phyloP scores from a whole-genome alignment of 495 filamentous ascomycete genomes.

The Bombardia bombarda region DNA sequence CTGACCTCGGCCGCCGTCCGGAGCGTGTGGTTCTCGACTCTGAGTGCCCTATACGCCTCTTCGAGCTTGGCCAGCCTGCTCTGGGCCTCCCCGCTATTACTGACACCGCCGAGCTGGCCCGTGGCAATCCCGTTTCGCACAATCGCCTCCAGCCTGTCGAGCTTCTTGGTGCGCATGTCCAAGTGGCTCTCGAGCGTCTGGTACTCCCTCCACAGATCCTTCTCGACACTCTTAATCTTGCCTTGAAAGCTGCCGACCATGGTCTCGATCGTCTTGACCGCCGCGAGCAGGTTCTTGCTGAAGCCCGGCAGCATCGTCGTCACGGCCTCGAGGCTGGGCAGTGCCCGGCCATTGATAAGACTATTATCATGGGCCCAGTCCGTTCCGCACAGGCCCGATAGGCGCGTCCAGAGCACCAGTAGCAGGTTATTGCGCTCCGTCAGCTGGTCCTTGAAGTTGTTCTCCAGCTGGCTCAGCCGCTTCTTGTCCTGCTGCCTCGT shows the following conservation, averaged over 20 bases:
- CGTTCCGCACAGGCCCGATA: constrained; percentile 75
- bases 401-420: constrained; percentile 75
- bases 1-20: constrained; percentile 45
- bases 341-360: constrained; percentile 73
- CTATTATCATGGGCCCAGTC: constrained; percentile 91
- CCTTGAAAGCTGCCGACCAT: constrained; percentile 74
- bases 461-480: constrained; percentile 64
- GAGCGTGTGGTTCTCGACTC: constrained; percentile 72
- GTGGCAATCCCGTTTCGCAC: constrained; percentile 47
- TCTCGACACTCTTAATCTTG: constrained; percentile 75
- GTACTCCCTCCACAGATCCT: constrained; percentile 84
- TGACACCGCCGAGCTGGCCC: constrained; percentile 27
- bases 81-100: constrained; percentile 27
- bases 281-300: constrained; percentile 76
- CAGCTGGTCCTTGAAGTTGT: constrained; percentile 75
- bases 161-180: constrained; percentile 67
- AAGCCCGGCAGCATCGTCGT: constrained; percentile 75
- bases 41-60: constrained; percentile 72
- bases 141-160: constrained; percentile 79
- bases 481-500: constrained; percentile 64
- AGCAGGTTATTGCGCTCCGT: constrained; percentile 83
- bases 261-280: constrained; percentile 79
- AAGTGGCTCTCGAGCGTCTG: constrained; percentile 76
- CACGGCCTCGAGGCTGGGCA: constrained; percentile 75
- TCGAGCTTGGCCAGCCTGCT: constrained; percentile 62